Base-by-base conservation (phyloP, 108 stramenopile genomes). In the Heterococcus sp. region DNA sequence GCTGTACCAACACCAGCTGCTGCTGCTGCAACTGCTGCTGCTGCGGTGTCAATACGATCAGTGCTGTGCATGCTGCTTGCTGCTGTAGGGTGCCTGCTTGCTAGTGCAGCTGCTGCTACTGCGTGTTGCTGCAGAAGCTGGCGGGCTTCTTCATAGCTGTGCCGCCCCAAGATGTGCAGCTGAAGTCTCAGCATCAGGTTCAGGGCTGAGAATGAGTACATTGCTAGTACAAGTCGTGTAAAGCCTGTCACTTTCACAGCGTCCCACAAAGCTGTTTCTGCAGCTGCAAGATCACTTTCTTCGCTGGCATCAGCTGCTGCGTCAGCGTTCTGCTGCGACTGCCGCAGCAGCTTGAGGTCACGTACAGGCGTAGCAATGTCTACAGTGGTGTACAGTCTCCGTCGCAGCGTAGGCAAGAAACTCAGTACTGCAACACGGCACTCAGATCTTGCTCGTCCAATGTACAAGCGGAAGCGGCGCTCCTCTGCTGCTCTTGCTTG, bases 321-420 rank as follows among this genome's bases (percentile, higher is more conserved):
- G 11, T 65, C 40, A 35, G 35, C n/a, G 8, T 31, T 3, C 73
- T 65, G 26, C 31, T 1, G 21, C 37, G 35, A 32, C 5, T 31
- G 31, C 65, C 76, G 34, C 32, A 78, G 68, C 38, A 69, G 69
- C 37, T 78, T 78, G 26, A 78, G 69, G 68, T 65, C 76, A 37
- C 76, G 76, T 14, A 83, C 83, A 37, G 83, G 83, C 5, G 69
- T 36, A 2, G 75, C 71, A 11, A 83, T 74, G 69, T 83, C 83
- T 5, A 74, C 83, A n/a, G 74, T 69, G 3, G 46, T 29, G 32
- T 75, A 70, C n/a, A 83, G 74, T 40, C 83, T 74, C 35, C 68
- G 69, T 2, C 75, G 65, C 63, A 83, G 83, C 0, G 83, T 75
- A 27, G 74, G 83, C 27, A 84, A 34, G 69, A 84, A 84, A 36